These are phyloP conservation scores for Byssochlamys sp. DNA, from an alignment of 2,329 filamentous ascomycete species.

Conservation along the genomic window DNA sequence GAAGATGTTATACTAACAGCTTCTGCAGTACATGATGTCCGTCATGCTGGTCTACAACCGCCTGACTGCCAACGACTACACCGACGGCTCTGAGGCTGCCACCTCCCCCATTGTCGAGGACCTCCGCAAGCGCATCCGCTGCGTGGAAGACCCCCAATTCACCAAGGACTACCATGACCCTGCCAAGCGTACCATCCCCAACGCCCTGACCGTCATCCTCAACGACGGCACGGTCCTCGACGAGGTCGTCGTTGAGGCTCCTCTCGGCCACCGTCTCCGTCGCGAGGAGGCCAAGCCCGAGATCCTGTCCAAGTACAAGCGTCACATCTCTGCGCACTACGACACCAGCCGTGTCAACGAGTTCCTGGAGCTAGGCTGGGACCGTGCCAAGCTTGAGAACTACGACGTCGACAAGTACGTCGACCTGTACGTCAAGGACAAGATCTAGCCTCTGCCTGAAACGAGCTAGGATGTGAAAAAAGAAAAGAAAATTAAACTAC, in stretches of 20 bases:
- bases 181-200: constrained; percentile 86
- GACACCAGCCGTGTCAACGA: constrained; percentile 66
- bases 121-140: constrained; percentile 85
- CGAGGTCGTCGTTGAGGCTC: constrained; percentile 86
- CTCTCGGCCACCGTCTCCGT: constrained; percentile 80
- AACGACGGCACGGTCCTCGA: constrained; percentile 87
- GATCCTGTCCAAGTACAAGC: constrained; percentile 90
- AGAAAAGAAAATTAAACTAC: background rate
- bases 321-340: constrained; percentile 79
- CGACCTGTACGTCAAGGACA: constrained; percentile 63
- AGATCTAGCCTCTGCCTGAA: constrained; percentile 25
- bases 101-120: constrained; percentile 81
- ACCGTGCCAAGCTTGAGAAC: constrained; percentile 64
- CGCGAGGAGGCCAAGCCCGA: constrained; percentile 96
- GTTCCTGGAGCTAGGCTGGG: constrained; percentile 68
- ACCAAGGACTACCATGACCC: constrained; percentile 94
- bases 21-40: constrained; percentile 72
- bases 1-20: constrained; percentile 12
- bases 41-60: constrained; percentile 94
- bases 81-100: constrained; percentile 82
- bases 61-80: constrained; percentile 86
- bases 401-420: constrained; percentile 89
- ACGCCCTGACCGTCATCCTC: constrained; percentile 86
- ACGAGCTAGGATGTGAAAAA: background rate
- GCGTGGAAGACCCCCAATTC: constrained; percentile 91